Conservation (phyloP, 768 basidiomycete genomes). For the Tylopilus rubrobrunneus region DNA sequence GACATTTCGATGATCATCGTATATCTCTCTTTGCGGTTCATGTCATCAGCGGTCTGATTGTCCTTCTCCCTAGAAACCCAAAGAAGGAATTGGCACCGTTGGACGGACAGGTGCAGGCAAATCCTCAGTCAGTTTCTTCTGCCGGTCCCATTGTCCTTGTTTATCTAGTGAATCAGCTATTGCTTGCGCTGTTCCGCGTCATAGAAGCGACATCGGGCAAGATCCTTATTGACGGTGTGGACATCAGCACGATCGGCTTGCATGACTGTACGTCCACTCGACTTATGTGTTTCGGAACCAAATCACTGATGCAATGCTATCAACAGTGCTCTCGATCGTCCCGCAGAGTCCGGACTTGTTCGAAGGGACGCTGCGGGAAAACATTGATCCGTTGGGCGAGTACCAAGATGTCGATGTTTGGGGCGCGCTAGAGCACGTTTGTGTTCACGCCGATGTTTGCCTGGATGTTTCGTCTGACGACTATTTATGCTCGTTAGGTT, state of each 20-base stretch:
- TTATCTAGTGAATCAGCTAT: constrained; percentile 35
- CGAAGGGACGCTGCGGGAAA: constrained; percentile 75
- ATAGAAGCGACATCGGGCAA: constrained; percentile 67
- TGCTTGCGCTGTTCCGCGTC: constrained; percentile 74
- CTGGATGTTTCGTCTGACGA: background rate
- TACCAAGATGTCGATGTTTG: constrained; percentile 82
- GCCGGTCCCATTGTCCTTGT: background rate
- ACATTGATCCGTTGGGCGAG: constrained; percentile 82
- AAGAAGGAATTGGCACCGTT: constrained; percentile 88
- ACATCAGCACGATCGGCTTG: constrained; percentile 73
- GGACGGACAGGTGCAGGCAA: constrained; percentile 82
- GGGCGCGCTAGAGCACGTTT: constrained; percentile 71
- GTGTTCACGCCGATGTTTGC: background rate
- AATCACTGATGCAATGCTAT: background rate
- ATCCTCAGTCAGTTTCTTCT: constrained; percentile 51
- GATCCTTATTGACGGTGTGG: constrained; percentile 70
- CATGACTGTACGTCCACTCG: constrained; percentile 40
- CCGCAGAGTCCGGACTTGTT: constrained; percentile 75
- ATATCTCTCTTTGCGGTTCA: constrained; percentile 9
- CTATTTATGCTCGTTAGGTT: constrained; percentile 35
- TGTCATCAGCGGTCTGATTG: constrained; percentile 6
- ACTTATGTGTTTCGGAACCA: no score
- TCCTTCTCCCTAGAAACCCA: constrained; percentile 47
- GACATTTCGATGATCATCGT: constrained; percentile 70
- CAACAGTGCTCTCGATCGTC: constrained; percentile 68